Evolutionary conservation across 306 rosid genomes (phyloP).

Genomic region (Alnus rubra): DNA sequence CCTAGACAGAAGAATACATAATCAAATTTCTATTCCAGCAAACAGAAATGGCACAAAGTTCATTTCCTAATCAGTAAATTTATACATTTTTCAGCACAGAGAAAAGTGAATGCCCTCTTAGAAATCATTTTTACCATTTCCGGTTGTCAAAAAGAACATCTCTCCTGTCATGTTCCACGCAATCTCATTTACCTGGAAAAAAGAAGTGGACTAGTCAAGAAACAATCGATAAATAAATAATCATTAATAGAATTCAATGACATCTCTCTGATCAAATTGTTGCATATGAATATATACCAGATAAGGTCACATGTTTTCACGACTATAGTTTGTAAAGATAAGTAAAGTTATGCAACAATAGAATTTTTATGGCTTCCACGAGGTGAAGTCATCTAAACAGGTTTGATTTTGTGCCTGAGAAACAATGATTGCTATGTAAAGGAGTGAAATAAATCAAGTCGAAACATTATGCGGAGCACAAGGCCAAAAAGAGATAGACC

Average conservation of each 20-base stretch:
- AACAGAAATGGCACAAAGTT: not conserved
- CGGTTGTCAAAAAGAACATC: conserved; percentile 87
- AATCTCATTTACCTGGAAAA: conserved; percentile 85
- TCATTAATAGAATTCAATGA: not conserved
- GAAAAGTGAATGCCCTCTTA: not conserved
- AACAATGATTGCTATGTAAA: not conserved
- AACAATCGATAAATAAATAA: conserved; percentile 7
- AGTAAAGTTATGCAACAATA: not conserved
- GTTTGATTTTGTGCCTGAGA: not conserved
- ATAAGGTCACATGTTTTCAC: not conserved
- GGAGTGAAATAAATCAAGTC: not conserved
- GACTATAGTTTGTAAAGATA: not conserved
- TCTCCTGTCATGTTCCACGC: conserved; percentile 98
- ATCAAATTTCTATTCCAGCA: conserved; percentile 3
- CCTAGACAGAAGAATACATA: conserved; percentile 42
- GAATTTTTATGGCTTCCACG: not conserved
- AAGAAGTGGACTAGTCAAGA: conserved; percentile 4
- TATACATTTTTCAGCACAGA: not conserved
- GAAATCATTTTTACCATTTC: conserved; percentile 67
- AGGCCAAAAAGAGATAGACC: not conserved
- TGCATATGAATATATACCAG: not conserved
- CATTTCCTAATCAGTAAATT: not conserved
- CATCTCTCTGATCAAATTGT: conserved; percentile 11
- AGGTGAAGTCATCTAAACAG: not conserved
- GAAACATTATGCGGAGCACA: not conserved